Conservation (phyloP, 345 rosid genomes). For the Lepidium sativum region DNA sequence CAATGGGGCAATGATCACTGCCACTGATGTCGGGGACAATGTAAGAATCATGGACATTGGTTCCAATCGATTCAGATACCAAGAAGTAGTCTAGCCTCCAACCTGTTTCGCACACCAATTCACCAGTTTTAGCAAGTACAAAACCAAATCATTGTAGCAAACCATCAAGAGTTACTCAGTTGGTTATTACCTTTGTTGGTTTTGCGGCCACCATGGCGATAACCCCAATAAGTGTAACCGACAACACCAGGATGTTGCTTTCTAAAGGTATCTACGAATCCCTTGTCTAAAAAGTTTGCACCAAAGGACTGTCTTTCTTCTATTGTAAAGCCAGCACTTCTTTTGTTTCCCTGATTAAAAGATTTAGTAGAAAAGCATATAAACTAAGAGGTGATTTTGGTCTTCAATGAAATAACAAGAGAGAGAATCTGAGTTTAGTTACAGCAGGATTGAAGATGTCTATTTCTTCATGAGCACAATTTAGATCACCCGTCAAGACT, state of each 20-base stretch:
- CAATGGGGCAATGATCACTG: constrained; percentile 90
- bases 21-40: constrained; percentile 77
- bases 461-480: constrained; percentile 94
- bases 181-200: constrained; percentile 50
- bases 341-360: constrained; percentile 63
- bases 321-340: constrained; percentile 87
- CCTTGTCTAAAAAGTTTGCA: constrained; percentile 63
- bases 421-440: constrained; percentile 18
- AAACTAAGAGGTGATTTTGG: constrained; percentile 3
- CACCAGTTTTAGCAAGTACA: constrained; percentile 3
- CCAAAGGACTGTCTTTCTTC: constrained; percentile 84
- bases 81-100: constrained; percentile 99
- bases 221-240: constrained; percentile 95
- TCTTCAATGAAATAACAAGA: neutral
- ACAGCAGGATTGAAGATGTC: constrained; percentile 82
- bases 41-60: constrained; percentile 73
- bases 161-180: neutral
- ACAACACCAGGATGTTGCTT: constrained; percentile 75
- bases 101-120: constrained; percentile 42
- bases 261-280: constrained; percentile 89
- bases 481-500: constrained; percentile 87
- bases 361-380: neutral
- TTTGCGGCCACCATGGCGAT: constrained; percentile 75
- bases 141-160: neutral
- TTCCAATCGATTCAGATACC: constrained; percentile 69